Evolutionary conservation across 805 yeast species (phyloP).

Genomic region (Wickerhamomyces bisporus): DNA sequence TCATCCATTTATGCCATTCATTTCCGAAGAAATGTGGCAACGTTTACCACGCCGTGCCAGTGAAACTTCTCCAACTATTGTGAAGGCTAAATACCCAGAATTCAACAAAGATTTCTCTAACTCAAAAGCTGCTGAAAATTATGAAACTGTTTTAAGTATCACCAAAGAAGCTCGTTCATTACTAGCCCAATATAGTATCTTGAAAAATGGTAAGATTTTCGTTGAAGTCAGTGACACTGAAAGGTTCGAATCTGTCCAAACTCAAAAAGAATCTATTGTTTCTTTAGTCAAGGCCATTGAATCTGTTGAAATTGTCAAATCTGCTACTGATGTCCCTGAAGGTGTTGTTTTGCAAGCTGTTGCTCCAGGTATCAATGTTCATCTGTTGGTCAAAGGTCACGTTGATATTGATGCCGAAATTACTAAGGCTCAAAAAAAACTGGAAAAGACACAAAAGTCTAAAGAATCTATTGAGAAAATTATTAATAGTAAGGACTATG

Average conservation of each 20-base stretch:
- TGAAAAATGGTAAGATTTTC: constrained; percentile 81
- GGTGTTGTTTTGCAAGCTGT: constrained; percentile 89
- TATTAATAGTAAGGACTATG: constrained; percentile 69
- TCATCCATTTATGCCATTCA: constrained; percentile 97
- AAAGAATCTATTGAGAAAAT: constrained; percentile 64
- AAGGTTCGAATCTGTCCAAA: constrained; percentile 46
- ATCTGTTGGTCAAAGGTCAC: constrained; percentile 89
- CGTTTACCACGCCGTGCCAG: constrained; percentile 84
- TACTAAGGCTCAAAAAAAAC: constrained; percentile 71
- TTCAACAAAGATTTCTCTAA: constrained; percentile 58
- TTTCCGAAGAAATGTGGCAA: constrained; percentile 99
- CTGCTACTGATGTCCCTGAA: constrained; percentile 59
- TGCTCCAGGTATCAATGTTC: constrained; percentile 77
- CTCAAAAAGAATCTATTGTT: constrained; percentile 82
- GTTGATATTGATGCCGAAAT: constrained; percentile 91
- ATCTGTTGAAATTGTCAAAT: constrained; percentile 58
- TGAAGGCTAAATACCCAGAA: constrained; percentile 74
- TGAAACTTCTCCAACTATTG: constrained; percentile 67
- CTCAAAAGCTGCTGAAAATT: constrained; percentile 61
- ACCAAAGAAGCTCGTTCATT: constrained; percentile 90
- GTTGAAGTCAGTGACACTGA: constrained; percentile 60
- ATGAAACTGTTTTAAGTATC: constrained; percentile 78
- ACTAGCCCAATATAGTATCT: constrained; percentile 82
- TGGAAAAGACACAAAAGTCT: constrained; percentile 57
- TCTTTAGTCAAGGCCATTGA: constrained; percentile 90